Evolutionary conservation across 768 basidiomycete species (phyloP).

Genomic region (Pleurotus ostreatus): DNA sequence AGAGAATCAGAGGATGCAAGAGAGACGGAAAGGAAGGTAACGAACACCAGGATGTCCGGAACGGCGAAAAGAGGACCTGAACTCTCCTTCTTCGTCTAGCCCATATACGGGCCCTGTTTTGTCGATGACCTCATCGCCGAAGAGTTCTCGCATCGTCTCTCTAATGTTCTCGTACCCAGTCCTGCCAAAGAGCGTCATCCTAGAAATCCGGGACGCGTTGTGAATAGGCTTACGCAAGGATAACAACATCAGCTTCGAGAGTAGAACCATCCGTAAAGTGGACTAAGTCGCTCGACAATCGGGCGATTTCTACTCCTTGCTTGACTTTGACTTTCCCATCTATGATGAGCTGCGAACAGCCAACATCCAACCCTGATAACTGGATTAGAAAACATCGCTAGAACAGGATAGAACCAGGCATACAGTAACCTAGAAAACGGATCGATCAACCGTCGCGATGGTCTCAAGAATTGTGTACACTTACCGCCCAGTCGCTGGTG

Average conservation of each 20-base stretch:
- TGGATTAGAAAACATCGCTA: background rate
- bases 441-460: background rate
- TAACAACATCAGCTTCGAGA: conserved; percentile 41
- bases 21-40: background rate
- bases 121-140: conserved; percentile 31
- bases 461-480: conserved; percentile 5
- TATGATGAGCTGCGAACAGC: conserved; percentile 46
- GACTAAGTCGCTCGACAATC: conserved; percentile 27
- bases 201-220: conserved; percentile 1
- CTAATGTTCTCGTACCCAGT: conserved; percentile 27
- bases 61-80: conserved; percentile 30
- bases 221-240: conserved; percentile 31
- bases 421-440: conserved; percentile 13
- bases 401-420: background rate
- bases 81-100: conserved; percentile 36
- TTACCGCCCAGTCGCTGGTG: conserved; percentile 29
- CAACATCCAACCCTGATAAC: conserved; percentile 35
- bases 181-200: conserved; percentile 1
- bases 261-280: conserved; percentile 33
- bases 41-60: conserved; percentile 39
- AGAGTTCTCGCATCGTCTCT: conserved; percentile 23
- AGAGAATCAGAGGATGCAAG: background rate
- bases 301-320: conserved; percentile 40
- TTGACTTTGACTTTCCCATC: conserved; percentile 57
- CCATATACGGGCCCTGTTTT: conserved; percentile 30